Percentiles rank a stretch among this genome's conserved stretches.
These are phyloP conservation scores for Thelephora ganbajun DNA, from an alignment of 768 basidiomycete genomes.

Conservation along the genomic window DNA sequence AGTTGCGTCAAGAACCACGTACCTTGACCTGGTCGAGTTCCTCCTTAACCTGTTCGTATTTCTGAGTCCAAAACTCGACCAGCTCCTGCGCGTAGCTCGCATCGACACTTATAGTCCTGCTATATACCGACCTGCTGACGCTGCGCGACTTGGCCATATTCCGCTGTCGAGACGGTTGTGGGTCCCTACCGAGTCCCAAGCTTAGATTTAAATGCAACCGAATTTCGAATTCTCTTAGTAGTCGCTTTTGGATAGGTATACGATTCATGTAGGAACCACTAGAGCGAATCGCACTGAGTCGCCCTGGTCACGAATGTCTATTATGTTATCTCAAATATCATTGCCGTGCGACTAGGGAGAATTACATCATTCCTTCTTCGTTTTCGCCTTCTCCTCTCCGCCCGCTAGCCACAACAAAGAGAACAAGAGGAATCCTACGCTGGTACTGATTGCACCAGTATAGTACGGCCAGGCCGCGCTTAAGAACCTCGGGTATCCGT, in stretches of 20 bases:
- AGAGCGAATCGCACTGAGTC: too few species aligned
- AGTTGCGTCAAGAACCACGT: not conserved
- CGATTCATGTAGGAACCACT: too few species aligned
- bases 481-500: conserved; percentile 91
- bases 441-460: conserved; percentile 78
- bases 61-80: not conserved
- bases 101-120: not conserved
- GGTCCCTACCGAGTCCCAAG: too few species aligned
- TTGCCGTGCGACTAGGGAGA: too few species aligned
- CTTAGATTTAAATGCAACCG: too few species aligned
- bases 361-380: conserved; percentile 22
- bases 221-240: too few species aligned
- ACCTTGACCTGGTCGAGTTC: not conserved
- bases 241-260: too few species aligned
- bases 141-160: too few species aligned
- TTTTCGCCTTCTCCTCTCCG: conserved; percentile 53
- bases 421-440: conserved; percentile 75
- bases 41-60: not conserved
- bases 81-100: not conserved
- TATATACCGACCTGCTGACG: too few species aligned
- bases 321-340: too few species aligned
- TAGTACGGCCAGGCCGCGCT: conserved; percentile 97
- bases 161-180: too few species aligned
- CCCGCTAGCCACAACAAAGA: conserved; percentile 79
- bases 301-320: too few species aligned